Conservation (phyloP, 2,329 filamentous ascomycete species). For the Elsinoe fawcettii region DNA sequence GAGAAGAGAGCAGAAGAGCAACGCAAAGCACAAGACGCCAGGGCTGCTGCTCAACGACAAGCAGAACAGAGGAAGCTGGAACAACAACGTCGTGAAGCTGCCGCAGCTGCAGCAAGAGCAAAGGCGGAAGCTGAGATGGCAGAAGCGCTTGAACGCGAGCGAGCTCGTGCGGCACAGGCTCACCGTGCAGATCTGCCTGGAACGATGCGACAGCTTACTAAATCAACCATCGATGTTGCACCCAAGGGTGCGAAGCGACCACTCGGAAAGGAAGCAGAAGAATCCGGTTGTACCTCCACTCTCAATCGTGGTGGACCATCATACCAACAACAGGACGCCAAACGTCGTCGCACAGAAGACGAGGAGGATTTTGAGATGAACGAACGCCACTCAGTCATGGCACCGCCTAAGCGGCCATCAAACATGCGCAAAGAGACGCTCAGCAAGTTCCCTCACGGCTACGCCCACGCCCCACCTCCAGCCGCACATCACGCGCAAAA, state of each 20-base stretch:
- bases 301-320: constrained; percentile 45
- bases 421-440: constrained; percentile 59
- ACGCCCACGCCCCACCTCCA: constrained; percentile 50
- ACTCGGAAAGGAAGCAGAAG: constrained; percentile 57
- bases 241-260: constrained; percentile 70
- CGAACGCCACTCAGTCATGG: constrained; percentile 61
- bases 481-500: constrained; percentile 39
- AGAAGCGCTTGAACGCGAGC: constrained; percentile 19
- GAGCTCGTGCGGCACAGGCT: constrained; percentile 25
- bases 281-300: constrained; percentile 46
- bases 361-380: constrained; percentile 53
- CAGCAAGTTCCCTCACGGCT: constrained; percentile 55
- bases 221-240: constrained; percentile 54
- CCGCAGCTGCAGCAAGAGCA: constrained; percentile 21
- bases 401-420: constrained; percentile 77
- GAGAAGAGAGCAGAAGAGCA: constrained; percentile 34
- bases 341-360: constrained; percentile 72
- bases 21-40: constrained; percentile 30
- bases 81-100: constrained; percentile 50
- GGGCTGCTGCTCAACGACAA: constrained; percentile 31
- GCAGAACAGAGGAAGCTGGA: constrained; percentile 26
- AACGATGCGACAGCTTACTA: constrained; percentile 50
- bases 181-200: constrained; percentile 44
- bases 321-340: constrained; percentile 61
- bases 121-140: constrained; percentile 5